Conservation (phyloP, 257 asterid species). For the Forsythia suspensa region DNA sequence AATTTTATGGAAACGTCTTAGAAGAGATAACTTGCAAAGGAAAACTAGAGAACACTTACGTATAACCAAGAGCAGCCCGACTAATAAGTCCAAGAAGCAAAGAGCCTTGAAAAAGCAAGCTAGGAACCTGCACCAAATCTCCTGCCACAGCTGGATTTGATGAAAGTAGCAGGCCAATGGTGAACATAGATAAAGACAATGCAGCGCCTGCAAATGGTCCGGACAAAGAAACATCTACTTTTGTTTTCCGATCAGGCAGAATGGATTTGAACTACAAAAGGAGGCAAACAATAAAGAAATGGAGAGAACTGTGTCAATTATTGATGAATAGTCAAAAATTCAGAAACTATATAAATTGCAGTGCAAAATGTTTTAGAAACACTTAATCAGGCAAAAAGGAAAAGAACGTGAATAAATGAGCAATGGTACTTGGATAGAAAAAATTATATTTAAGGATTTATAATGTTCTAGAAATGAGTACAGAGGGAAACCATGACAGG, state of each 20-base stretch:
- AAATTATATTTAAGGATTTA: neutral
- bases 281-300: slow-evolving; percentile 14
- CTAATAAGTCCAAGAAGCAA: slow-evolving; percentile 95
- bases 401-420: neutral
- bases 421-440: neutral
- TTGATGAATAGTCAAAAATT: neutral
- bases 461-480: neutral
- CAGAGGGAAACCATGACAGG: neutral
- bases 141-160: slow-evolving; percentile 71
- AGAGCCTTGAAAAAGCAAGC: slow-evolving; percentile 94
- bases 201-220: slow-evolving; percentile 94
- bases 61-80: slow-evolving; percentile 74
- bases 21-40: slow-evolving; percentile 15
- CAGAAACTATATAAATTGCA: slow-evolving; percentile 6
- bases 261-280: slow-evolving; percentile 87
- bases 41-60: slow-evolving; percentile 48
- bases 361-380: neutral
- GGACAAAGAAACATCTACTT: slow-evolving; percentile 84
- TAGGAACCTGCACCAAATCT: slow-evolving; percentile 93
- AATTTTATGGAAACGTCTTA: slow-evolving; percentile 4
- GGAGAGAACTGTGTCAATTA: slow-evolving; percentile 1
- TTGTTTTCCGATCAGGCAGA: slow-evolving; percentile 90
- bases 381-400: neutral
- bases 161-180: slow-evolving; percentile 80
- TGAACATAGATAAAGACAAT: slow-evolving; percentile 78